phyloP scores from a whole-genome alignment of 441 rosid genomes.

The Euphorbia celastroides region DNA sequence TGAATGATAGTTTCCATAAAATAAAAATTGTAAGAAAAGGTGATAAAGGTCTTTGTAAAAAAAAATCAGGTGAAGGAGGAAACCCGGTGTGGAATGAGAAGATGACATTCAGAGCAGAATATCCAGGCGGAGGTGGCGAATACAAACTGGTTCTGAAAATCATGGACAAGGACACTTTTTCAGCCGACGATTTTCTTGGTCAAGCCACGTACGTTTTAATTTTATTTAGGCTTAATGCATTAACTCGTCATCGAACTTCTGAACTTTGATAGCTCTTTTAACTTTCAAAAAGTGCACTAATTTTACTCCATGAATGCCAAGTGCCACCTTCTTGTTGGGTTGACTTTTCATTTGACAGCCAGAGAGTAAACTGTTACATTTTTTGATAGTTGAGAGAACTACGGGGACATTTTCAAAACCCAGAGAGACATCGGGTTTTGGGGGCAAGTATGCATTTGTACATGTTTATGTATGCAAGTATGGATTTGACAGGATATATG shows the following conservation, averaged over 20 bases:
- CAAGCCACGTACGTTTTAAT: conserved; percentile 50
- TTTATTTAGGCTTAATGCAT: no score
- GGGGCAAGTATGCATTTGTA: not conserved
- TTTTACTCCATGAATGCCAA: no score
- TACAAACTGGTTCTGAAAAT: conserved; percentile 55
- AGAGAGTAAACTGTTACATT: no score
- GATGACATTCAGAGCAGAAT: conserved; percentile 57
- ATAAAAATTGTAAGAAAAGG: no score
- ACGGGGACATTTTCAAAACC: no score
- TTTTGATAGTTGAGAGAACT: no score
- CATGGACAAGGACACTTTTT: conserved; percentile 79
- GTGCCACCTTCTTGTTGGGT: no score
- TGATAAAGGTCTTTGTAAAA: no score
- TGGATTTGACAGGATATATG: conserved; percentile 55
- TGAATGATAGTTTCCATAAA: no score
- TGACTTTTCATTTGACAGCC: no score
- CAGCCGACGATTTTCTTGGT: conserved; percentile 63
- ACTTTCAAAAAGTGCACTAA: no score
- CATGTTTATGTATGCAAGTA: not conserved
- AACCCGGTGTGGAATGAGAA: conserved; percentile 69
- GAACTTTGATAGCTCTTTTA: no score
- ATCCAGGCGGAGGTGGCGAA: conserved; percentile 53
- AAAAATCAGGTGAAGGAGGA: conserved; percentile 60
- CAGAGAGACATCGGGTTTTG: not conserved
- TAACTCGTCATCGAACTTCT: not conserved